phyloP scores from a whole-genome alignment of 345 rosid species.

The Sisymbrium altissimum region DNA sequence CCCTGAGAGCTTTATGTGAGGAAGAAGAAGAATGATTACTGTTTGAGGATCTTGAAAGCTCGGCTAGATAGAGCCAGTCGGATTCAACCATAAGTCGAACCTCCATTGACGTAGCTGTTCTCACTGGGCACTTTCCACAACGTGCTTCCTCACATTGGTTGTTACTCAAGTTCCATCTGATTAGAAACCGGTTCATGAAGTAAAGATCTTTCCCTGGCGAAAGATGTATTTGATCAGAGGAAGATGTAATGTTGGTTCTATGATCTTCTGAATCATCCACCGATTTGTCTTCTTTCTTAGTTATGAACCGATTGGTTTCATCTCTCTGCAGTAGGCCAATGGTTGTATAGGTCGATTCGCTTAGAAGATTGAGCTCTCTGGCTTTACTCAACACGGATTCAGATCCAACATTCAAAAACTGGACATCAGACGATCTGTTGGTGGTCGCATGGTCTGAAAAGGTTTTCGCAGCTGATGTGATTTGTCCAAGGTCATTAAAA shows the following conservation, averaged over 20 bases:
- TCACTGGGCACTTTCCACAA: slow-evolving; percentile 18
- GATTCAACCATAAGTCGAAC: slow-evolving; percentile 68
- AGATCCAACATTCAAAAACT: slow-evolving; percentile 46
- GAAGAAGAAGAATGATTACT: slow-evolving; percentile 39
- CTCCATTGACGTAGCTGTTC: slow-evolving; percentile 37
- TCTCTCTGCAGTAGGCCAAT: slow-evolving; percentile 52
- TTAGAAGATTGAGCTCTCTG: slow-evolving; percentile 53
- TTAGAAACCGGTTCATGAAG: slow-evolving; percentile 73
- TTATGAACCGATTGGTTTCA: slow-evolving; percentile 58
- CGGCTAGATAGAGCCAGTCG: slow-evolving; percentile 76
- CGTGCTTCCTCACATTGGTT: background rate
- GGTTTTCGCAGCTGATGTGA: slow-evolving; percentile 44
- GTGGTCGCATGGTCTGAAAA: slow-evolving; percentile 33
- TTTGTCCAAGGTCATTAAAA: slow-evolving; percentile 38
- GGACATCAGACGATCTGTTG: slow-evolving; percentile 38
- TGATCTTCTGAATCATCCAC: slow-evolving; percentile 28
- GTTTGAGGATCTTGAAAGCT: slow-evolving; percentile 40
- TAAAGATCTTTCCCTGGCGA: slow-evolving; percentile 48
- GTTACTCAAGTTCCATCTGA: slow-evolving; percentile 55
- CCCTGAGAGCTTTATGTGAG: slow-evolving; percentile 44
- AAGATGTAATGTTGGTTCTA: slow-evolving; percentile 4
- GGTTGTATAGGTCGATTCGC: slow-evolving; percentile 55
- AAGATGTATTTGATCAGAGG: slow-evolving; percentile 28
- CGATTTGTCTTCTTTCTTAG: slow-evolving; percentile 36
- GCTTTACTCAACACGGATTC: slow-evolving; percentile 65